Evolutionary conservation across 2,329 filamentous ascomycete genomes (phyloP).

Genomic region (Colletotrichum lini): DNA sequence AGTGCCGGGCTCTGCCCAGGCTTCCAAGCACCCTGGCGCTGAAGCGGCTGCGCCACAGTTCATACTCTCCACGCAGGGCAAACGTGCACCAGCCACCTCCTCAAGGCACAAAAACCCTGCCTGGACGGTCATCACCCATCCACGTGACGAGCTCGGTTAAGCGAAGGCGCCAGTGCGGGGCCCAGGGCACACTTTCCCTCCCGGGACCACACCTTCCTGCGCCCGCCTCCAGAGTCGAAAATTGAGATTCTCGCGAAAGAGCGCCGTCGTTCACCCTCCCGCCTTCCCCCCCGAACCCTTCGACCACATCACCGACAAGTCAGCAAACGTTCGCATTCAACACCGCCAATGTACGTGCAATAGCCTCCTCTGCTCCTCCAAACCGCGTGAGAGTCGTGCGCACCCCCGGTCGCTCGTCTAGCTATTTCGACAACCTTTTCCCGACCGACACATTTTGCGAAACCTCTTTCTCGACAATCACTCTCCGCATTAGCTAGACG

Average conservation of each 20-base stretch:
- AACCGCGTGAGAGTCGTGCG: background rate
- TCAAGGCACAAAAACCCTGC: background rate
- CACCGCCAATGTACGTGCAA: conserved; percentile 40
- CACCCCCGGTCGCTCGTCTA: background rate
- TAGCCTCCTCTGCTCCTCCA: background rate
- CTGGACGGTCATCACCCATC: no score
- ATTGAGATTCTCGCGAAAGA: conserved; percentile 36
- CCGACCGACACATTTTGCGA: conserved; percentile 1
- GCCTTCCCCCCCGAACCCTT: conserved; percentile 30
- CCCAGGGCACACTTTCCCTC: conserved; percentile 29
- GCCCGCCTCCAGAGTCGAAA: conserved; percentile 32
- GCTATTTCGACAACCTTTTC: background rate
- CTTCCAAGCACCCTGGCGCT: background rate
- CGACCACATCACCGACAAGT: conserved; percentile 41
- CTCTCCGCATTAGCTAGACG: conserved; percentile 4
- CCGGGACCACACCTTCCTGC: conserved; percentile 23
- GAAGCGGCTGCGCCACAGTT: background rate
- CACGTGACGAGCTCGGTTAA: conserved; percentile 36
- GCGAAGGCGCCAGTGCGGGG: conserved; percentile 29
- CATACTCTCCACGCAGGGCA: background rate
- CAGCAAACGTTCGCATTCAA: conserved; percentile 42
- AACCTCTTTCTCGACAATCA: background rate
- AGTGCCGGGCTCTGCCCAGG: background rate
- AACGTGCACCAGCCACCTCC: background rate
- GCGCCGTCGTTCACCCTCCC: conserved; percentile 23